Evolutionary conservation across 768 basidiomycete genomes (phyloP).

Genomic region (Mycena galopus): DNA sequence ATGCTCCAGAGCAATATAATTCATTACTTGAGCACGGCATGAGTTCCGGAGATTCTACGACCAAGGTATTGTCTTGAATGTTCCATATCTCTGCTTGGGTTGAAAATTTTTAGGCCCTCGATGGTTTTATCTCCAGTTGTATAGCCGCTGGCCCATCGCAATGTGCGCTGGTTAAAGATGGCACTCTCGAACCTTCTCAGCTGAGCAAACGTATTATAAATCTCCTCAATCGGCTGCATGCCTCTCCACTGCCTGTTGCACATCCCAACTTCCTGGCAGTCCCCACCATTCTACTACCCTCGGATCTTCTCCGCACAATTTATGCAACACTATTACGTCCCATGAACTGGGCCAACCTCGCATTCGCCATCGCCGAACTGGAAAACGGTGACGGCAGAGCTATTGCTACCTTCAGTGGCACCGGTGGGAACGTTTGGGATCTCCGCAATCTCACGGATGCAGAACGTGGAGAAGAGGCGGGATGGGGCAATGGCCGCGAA

Average conservation of each 20-base stretch:
- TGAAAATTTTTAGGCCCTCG: not conserved
- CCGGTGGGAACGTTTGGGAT: constrained; percentile 9
- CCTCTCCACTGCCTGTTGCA: constrained; percentile 12
- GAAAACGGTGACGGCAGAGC: constrained; percentile 19
- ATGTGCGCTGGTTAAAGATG: constrained; percentile 12
- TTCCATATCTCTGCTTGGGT: no score
- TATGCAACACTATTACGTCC: constrained; percentile 23
- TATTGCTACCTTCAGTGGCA: constrained; percentile 8
- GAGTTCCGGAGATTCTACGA: constrained; percentile 22
- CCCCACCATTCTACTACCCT: constrained; percentile 6
- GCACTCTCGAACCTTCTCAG: not conserved
- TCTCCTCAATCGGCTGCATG: not conserved
- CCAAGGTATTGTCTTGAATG: not conserved
- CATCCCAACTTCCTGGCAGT: not conserved
- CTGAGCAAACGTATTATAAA: constrained; percentile 7
- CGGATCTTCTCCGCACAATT: constrained; percentile 17
- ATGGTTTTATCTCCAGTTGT: constrained; percentile 27
- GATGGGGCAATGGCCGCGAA: constrained; percentile 9
- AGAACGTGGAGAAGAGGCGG: constrained; percentile 11
- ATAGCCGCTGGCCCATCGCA: constrained; percentile 15
- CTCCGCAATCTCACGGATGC: constrained; percentile 17
- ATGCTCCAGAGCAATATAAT: constrained; percentile 23
- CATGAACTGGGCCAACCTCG: constrained; percentile 10
- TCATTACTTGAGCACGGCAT: constrained; percentile 21
- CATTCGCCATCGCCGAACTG: constrained; percentile 7